Evolutionary conservation across 768 basidiomycete genomes (phyloP), one percentile per base, ranked within the genome.

Genomic region (Trametes meyenii): DNA sequence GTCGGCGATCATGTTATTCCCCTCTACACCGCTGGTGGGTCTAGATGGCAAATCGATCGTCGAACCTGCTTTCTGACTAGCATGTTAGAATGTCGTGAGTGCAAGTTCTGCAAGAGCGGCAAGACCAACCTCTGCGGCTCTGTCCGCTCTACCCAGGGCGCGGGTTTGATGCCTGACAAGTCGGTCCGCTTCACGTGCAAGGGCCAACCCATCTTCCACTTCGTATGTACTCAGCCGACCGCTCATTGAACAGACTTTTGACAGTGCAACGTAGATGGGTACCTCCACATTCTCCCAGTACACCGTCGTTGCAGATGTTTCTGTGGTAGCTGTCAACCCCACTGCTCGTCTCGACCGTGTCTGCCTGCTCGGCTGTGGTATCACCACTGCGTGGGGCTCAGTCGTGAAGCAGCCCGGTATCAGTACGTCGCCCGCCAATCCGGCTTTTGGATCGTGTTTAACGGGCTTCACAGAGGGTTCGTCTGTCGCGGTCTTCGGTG

Each of bases 241-340:
- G 26, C 26, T 35, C 5, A 45, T 19, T 1, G 16, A 0, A 39
- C 17, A 17, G 33, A 26, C 52, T 35, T 51, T 50, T 39, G 42
- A 61, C 49, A 58, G 42, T 14, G 11, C 11, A 17, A 17, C 39
- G 7, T 16, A 97, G 95, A 99, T 98, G 97, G 97, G 97, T 44
- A 94, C 90, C 26, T 98, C 96, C 35, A 96, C 97, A 2, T 99
- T 99, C 80, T 97, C 96, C n/a, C 96, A 98, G 74, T 99, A 98
- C 80, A 97, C 97, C 8, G 97, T 99, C 61, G 94, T 99, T 2
- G 92, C 94, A 48, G 95, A 99, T 66, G 95, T 95, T 46, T 98
- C 96, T 19, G 92, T 99, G 24, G 97, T 98, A 54, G 86, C 93
- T 16, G 88, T 99, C 61, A 87, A 88, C 77, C 81, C 85, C 62